Base-by-base conservation (phyloP, 305 asterid genomes). In the Plantago coronopus region DNA sequence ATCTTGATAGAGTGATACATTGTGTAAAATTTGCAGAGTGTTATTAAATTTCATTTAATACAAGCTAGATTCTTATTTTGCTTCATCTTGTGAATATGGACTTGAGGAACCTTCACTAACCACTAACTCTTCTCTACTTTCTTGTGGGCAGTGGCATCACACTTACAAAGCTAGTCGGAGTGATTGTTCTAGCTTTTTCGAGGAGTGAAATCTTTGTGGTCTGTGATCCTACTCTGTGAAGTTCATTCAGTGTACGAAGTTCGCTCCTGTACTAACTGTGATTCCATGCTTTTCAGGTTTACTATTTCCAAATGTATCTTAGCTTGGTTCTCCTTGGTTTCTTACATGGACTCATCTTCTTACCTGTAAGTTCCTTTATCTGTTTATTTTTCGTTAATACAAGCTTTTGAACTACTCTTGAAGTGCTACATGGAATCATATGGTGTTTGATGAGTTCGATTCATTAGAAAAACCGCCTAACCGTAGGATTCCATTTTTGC, bases 201-300 rank as follows among this genome's bases (percentile, higher is more conserved):
- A 81, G 86, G 80, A 81, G 96, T 8, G 95, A 93, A 87, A 87
- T 93, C 51, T 93, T 93, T 71, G 98, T 93, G 95, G 97, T 91
- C 10, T 38, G 58, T 70, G 40, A 69, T 55, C 57, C 67, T 64
- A 47, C 51, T 11, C 66, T 0, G 65, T 11, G 12, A 38, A 40
- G 54, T 61, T 17, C 53, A 8, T 62, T 37, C 31, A 43, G 40
- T 21, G 9, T 1, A 43, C 44, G 46, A 42, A 5, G 42, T 34
- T 34, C 23, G 22, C 42, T 48, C 18, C 7, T 40, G 17, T 27
- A 59, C 51, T 68, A 57, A 75, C 22, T 10, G 10, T 34, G 27
- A 13, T 45, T 62, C 31, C 15, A 34, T 48, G 29, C 40, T 67
- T 67, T 70, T 77, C 91, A 91, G 97, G 88, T 91, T 67, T 93